Evolutionary conservation across 805 yeast species (phyloP).

Genomic region (Saccharomycopsis olivae): DNA sequence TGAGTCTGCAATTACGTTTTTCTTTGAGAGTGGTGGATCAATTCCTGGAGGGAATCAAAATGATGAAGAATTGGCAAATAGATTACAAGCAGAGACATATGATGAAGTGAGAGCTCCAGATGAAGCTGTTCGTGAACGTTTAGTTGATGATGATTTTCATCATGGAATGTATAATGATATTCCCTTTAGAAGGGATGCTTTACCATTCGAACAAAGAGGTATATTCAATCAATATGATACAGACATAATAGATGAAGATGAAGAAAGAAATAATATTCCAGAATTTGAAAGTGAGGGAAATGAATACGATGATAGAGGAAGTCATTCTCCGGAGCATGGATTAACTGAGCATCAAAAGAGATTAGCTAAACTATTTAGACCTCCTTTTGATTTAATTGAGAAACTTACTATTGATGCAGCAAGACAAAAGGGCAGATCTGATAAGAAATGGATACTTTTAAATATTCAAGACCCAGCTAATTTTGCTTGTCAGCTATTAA

Average conservation of each 20-base stretch:
- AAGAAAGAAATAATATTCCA: constrained; percentile 25
- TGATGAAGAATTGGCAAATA: constrained; percentile 43
- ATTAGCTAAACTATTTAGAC: constrained; percentile 75
- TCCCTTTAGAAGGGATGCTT: neutral
- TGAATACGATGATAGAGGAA: constrained; percentile 21
- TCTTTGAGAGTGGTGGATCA: constrained; percentile 51
- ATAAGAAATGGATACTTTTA: constrained; percentile 71
- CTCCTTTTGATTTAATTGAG: constrained; percentile 85
- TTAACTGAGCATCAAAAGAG: constrained; percentile 41
- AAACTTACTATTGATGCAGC: constrained; percentile 64
- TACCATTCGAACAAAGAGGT: constrained; percentile 18
- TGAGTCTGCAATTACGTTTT: constrained; percentile 78
- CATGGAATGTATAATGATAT: neutral
- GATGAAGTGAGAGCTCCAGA: constrained; percentile 61
- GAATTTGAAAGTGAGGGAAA: constrained; percentile 28
- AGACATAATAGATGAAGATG: constrained; percentile 28
- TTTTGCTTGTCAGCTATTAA: constrained; percentile 80
- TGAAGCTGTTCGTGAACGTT: constrained; percentile 36
- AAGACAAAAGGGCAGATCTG: constrained; percentile 48
- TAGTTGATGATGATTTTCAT: constrained; percentile 12
- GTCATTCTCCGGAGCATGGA: constrained; percentile 23
- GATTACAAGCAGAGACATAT: constrained; percentile 56
- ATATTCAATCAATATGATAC: constrained; percentile 29
- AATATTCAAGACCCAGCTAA: constrained; percentile 82
- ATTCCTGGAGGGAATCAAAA: constrained; percentile 9